A percentile compares a stretch with the other conserved stretches of the same genome.
phyloP scores from a whole-genome alignment of 2,329 filamentous ascomycete species.

The Fusarium praegraminearum region DNA sequence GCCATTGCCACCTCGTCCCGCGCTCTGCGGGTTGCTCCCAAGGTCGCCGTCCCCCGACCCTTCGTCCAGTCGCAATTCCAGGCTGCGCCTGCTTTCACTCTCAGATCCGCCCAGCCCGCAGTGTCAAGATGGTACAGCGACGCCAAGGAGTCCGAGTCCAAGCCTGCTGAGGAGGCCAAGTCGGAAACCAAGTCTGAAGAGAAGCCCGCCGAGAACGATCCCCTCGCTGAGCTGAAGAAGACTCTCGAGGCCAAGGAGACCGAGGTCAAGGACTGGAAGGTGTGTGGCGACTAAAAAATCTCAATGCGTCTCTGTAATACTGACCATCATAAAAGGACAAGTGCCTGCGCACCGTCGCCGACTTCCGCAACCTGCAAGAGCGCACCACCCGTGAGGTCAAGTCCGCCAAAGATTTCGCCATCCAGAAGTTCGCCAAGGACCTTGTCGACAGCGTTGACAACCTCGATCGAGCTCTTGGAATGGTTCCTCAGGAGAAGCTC shows the following conservation, averaged over 20 bases:
- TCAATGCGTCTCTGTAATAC: constrained; percentile 2
- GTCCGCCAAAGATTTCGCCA: constrained; percentile 88
- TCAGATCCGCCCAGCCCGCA: constrained; percentile 53
- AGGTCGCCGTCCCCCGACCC: constrained; percentile 53
- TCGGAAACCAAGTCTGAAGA: constrained; percentile 46
- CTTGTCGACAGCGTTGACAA: constrained; percentile 97
- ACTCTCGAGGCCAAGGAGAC: constrained; percentile 65
- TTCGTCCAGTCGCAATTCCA: constrained; percentile 55
- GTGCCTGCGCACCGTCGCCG: constrained; percentile 92
- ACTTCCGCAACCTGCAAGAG: constrained; percentile 98
- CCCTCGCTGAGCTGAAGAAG: constrained; percentile 62
- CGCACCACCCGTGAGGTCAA: constrained; percentile 92
- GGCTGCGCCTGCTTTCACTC: constrained; percentile 52
- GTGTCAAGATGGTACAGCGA: constrained; percentile 64
- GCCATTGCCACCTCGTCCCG: constrained; percentile 58
- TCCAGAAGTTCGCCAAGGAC: constrained; percentile 95
- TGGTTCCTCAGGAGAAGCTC: constrained; percentile 81
- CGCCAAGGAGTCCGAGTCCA: constrained; percentile 53
- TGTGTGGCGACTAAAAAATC: constrained; percentile 55
- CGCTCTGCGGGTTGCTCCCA: constrained; percentile 58
- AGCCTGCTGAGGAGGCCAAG: constrained; percentile 49
- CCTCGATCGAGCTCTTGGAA: constrained; percentile 89
- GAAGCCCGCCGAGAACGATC: constrained; percentile 51
- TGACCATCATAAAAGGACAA: constrained; percentile 75
- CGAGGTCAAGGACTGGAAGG: constrained; percentile 82